Percentiles rank a stretch among this genome's conserved stretches.
Conservation (phyloP, 495 filamentous ascomycete species). For the Penicillium antarcticum region DNA sequence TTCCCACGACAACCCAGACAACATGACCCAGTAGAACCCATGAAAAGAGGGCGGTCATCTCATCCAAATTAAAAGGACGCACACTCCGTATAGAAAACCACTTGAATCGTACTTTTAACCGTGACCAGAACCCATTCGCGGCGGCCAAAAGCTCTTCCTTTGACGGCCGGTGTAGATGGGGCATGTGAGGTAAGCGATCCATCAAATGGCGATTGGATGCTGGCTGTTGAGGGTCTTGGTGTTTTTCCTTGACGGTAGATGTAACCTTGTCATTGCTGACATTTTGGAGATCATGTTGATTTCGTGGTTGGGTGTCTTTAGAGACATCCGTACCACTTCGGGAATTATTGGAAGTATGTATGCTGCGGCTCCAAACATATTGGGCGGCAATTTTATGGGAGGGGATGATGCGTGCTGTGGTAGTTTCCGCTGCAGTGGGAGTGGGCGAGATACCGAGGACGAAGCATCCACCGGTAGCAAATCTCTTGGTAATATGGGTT, state of each 20-base stretch:
- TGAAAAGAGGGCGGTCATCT: constrained; percentile 91
- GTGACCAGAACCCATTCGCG: constrained; percentile 87
- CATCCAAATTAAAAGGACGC: constrained; percentile 93
- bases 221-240: constrained; percentile 12
- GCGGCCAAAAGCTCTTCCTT: constrained; percentile 92
- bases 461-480: constrained; percentile 40
- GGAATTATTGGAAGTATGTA: constrained; percentile 32
- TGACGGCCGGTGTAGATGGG: constrained; percentile 76
- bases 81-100: constrained; percentile 95
- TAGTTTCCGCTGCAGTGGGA: constrained; percentile 32
- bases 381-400: constrained; percentile 29
- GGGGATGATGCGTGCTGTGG: constrained; percentile 32
- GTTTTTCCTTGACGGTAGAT: background rate
- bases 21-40: constrained; percentile 94
- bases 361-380: constrained; percentile 29
- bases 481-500: constrained; percentile 28
- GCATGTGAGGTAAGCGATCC: constrained; percentile 64
- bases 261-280: constrained; percentile 10
- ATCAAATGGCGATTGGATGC: constrained; percentile 48
- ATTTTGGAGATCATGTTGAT: constrained; percentile 12
- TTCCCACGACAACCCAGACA: constrained; percentile 90
- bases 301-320: constrained; percentile 5
- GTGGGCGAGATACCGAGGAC: constrained; percentile 35
- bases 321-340: constrained; percentile 2
- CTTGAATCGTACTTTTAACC: constrained; percentile 90